phyloP scores from a whole-genome alignment of 768 basidiomycete species.

The Rhodotorula kratochvilovae region DNA sequence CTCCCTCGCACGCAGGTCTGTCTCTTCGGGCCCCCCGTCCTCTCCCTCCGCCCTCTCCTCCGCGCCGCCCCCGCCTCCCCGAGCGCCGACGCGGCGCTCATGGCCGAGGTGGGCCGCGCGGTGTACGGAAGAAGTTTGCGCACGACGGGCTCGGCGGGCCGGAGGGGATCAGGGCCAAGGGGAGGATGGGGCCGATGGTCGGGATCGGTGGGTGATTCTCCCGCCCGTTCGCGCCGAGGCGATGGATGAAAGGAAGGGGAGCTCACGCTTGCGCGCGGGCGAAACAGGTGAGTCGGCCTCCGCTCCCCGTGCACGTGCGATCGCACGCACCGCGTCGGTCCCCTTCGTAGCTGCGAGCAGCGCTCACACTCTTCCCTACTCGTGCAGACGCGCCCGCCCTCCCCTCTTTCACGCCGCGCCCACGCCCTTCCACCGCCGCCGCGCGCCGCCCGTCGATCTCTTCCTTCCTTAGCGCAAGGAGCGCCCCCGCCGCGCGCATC shows the following conservation, averaged over 20 bases:
- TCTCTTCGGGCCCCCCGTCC: conserved; percentile 75
- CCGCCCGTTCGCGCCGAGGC: background rate
- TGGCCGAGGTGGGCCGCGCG: conserved; percentile 6
- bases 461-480: no score
- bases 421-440: background rate
- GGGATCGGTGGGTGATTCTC: conserved; percentile 79
- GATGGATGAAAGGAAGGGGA: background rate
- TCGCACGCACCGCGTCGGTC: no score
- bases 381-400: background rate
- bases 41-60: conserved; percentile 72
- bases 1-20: conserved; percentile 59
- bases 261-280: background rate
- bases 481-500: background rate
- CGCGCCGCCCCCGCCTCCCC: conserved; percentile 46
- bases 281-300: background rate
- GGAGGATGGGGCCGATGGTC: conserved; percentile 79
- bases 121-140: conserved; percentile 40
- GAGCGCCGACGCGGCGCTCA: conserved; percentile 60
- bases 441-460: no score
- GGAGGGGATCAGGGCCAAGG: conserved; percentile 29
- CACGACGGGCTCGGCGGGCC: conserved; percentile 43
- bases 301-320: background rate
- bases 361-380: no score
- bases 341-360: background rate
- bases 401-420: background rate